phyloP scores from a whole-genome alignment of 164 flowering plant genomes.

The Magnolia sinica region DNA sequence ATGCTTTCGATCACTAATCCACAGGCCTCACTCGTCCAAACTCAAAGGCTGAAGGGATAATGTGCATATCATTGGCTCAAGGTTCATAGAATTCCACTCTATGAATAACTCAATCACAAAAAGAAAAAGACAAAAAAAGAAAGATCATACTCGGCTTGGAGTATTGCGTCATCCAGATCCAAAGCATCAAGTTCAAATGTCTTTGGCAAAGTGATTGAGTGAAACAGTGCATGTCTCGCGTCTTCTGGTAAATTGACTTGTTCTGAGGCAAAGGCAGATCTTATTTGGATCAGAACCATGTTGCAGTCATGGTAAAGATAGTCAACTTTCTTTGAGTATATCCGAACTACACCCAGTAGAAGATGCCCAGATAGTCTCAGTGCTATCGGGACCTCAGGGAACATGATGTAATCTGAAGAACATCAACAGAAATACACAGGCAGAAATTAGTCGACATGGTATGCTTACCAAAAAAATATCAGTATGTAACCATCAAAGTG shows the following conservation, averaged over 20 bases:
- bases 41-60: too few relatives aligned
- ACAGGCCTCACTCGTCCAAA: neutral
- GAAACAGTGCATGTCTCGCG: slow-evolving; percentile 57
- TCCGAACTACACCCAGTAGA: slow-evolving; percentile 84
- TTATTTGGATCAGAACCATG: slow-evolving; percentile 29
- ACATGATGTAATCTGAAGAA: slow-evolving; percentile 60
- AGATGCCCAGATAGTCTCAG: slow-evolving; percentile 82
- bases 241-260: slow-evolving; percentile 61
- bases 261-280: slow-evolving; percentile 35
- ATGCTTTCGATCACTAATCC: neutral
- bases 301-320: slow-evolving; percentile 68
- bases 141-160: slow-evolving; percentile 33
- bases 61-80: too few relatives aligned
- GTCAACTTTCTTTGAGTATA: slow-evolving; percentile 86
- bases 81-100: neutral
- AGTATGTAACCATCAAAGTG: neutral
- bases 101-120: neutral
- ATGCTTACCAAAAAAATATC: neutral
- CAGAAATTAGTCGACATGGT: neutral
- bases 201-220: slow-evolving; percentile 73
- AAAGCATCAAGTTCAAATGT: slow-evolving; percentile 66
- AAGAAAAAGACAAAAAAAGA: neutral
- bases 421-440: neutral
- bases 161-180: slow-evolving; percentile 35
- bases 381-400: slow-evolving; percentile 83